Percentiles rank a stretch among this genome's conserved stretches.
phyloP scores from a whole-genome alignment of 2,329 filamentous ascomycete genomes.

The Cercospora sp. region DNA sequence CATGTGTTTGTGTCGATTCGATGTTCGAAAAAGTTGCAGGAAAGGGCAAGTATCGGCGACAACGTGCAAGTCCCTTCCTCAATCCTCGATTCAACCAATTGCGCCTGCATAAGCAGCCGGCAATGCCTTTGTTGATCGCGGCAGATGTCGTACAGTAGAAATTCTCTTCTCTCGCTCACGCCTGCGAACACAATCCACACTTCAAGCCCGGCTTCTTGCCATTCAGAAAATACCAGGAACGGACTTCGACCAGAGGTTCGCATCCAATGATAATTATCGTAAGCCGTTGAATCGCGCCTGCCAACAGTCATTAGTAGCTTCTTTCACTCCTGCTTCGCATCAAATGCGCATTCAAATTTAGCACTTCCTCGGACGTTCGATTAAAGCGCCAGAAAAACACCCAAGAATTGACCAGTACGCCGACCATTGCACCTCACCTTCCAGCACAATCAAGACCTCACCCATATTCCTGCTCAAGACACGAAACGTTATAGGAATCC shows the following conservation, averaged over 20 bases:
- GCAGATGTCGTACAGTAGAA: neutral
- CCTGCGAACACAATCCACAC: neutral
- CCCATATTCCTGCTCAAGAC: neutral
- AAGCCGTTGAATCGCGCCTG: neutral
- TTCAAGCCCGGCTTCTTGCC: neutral
- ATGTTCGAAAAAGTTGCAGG: neutral
- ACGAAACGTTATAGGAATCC: neutral
- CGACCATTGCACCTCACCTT: neutral
- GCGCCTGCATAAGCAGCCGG: neutral
- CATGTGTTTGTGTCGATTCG: neutral
- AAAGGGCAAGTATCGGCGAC: neutral
- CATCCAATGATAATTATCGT: neutral
- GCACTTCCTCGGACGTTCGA: neutral
- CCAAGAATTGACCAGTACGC: too few species aligned
- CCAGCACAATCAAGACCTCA: neutral
- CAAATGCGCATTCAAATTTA: neutral
- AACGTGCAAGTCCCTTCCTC: neutral
- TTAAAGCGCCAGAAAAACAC: too few species aligned
- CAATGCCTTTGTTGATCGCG: neutral
- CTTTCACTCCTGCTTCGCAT: neutral
- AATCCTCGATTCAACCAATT: neutral
- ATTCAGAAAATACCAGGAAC: neutral
- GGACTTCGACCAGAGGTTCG: neutral
- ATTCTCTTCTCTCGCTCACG: neutral
- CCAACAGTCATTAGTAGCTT: neutral